Base-by-base conservation (phyloP, 2,329 filamentous ascomycete species). In the Alternaria sp. region DNA sequence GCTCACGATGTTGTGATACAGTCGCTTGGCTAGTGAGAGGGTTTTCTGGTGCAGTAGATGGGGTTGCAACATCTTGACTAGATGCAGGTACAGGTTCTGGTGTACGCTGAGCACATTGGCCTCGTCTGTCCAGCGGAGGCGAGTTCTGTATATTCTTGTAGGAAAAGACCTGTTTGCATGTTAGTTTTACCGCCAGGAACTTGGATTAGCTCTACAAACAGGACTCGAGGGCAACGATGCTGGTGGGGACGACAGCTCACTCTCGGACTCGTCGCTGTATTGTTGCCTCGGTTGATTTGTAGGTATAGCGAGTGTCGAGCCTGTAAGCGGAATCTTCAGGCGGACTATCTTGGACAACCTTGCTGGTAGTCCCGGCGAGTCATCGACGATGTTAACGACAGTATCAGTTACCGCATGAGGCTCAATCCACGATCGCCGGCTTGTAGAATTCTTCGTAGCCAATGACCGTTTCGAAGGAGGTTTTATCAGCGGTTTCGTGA, bases 21-120 rank as follows among this genome's bases (percentile, higher is more conserved):
- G 3, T 41, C 3, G 9, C 16, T 32, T 49, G 51, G 30, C 8
- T 51, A 7, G 28, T 3, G 5, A 30, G 5, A 7, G 11, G n/a
- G 1, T 22, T 39, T 12, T 43, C 7, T 26, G 24, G 51, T 2
- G 60, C 48, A 4, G 16, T 32, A 20, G 28, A 11, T 6, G 38
- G 16, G 4, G 32, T 52, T 14, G 24, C 24, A 4, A 16, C 16
- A 28, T 43, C n/a, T 20, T 57, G 59, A 8, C 22, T 55, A 39
- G 47, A 59, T 46, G 32, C 47, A 3, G 59, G 36, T 41, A 54
- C 22, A 32, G 32, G 51, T 7, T 20, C 30, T 30, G 32, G 26
- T 26, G 39, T 18, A 30, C 24, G 30, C 42, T 57, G 56, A 7
- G 52, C 51, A 46, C 22, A 57, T 18, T 60, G 56, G 1, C 42